Conservation (phyloP, 1,284 basidiomycete genomes). For the Austropuccinia psidii region DNA sequence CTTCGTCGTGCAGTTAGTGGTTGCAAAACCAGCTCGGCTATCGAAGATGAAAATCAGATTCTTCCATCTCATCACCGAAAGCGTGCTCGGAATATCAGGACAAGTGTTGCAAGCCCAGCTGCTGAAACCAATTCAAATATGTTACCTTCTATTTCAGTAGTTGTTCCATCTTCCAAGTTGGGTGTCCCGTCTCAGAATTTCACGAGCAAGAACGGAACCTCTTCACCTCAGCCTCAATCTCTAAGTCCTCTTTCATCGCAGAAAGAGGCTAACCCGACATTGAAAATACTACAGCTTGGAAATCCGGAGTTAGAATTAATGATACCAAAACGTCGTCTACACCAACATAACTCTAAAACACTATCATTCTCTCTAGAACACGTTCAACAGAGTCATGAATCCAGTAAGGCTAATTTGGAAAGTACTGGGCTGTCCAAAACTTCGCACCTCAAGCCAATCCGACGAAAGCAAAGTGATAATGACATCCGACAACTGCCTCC, state of each 20-base stretch:
- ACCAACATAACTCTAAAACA: constrained; percentile 34
- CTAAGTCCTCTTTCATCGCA: too few species aligned
- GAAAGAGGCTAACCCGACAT: too few species aligned
- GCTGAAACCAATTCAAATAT: neutral
- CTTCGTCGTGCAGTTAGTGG: neutral
- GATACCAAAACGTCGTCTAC: constrained; percentile 12
- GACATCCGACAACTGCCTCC: constrained; percentile 6
- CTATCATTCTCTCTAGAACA: neutral
- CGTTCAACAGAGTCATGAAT: neutral
- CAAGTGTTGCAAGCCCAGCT: neutral
- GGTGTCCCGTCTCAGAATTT: too few species aligned
- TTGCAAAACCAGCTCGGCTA: neutral
- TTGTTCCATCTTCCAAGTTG: constrained; percentile 1
- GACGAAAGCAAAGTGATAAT: constrained; percentile 16
- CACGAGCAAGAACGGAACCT: too few species aligned
- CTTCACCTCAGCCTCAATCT: too few species aligned
- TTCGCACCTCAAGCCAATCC: neutral
- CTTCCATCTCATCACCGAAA: neutral
- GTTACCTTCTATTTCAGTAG: constrained; percentile 21
- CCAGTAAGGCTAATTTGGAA: neutral
- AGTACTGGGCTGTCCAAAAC: neutral
- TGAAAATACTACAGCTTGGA: too few species aligned
- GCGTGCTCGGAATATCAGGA: neutral
- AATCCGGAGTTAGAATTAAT: neutral
- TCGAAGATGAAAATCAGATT: constrained; percentile 7